Evolutionary conservation across 352 stramenopile genomes (phyloP), one percentile per base, ranked within the genome.

Genomic region (Plasmopara muralis): DNA sequence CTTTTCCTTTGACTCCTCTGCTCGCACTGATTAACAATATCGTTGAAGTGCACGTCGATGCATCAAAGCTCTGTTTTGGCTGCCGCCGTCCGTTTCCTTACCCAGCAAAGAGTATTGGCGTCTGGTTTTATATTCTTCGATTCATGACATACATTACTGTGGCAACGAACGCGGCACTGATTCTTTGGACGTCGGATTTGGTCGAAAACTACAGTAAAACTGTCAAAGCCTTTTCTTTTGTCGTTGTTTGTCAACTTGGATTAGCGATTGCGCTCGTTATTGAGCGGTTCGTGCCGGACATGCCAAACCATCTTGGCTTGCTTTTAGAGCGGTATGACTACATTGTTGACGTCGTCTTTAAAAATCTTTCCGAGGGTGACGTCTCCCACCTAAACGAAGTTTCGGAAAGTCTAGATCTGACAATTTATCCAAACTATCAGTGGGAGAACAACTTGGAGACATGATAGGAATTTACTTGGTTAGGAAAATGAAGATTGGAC

Each of bases 1-100:
- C 88, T 16, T 97, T 97, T 60, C 93, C 93, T 8, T 60, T 97
- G 43, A 95, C 90, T 18, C 83, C 89, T 28, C 50, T 97, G 33
- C 65, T 97, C 31, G 86, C 87, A 7, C 70, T 95, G 43, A 47
- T 81, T 30, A 95, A 95, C 52, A 96, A 97, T 62, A 71, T 94
- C 14, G 63, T 93, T 28, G 90, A 97, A 65, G 74, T 95, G n/a
- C 84, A 95, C 48, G 75, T 91, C 10, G 85, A 96, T 50, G 74
- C 83, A 10, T 54, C 47, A 8, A 63, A 73, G 66, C 61, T 89
- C 6, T 87, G 75, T 52, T 83, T 71, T 40, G 57, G 68, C 38
- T 71, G 80, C 49, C 79, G 81, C 2, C 77, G 87, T 12, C 78
- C 83, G 9, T 86, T 88, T 50, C 79, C 85, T 1, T 52, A 80